phyloP scores from a whole-genome alignment of 352 stramenopile species.

The Thraustochytrium striatum region DNA sequence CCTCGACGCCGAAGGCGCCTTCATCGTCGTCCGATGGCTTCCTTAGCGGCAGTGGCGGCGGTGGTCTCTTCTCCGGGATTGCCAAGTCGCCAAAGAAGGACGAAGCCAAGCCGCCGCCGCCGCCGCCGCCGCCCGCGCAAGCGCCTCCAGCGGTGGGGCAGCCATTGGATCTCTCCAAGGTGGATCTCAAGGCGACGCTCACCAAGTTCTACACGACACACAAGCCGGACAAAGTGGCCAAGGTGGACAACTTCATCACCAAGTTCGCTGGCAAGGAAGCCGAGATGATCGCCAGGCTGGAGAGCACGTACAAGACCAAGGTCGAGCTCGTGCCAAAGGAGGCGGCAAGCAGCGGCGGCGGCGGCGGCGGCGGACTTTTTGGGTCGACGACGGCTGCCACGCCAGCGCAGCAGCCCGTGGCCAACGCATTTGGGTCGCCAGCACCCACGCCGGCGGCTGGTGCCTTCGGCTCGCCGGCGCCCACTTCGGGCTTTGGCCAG shows the following conservation, averaged over 20 bases:
- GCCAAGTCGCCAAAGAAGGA: neutral
- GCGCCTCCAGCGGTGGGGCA: neutral
- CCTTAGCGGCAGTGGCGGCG: neutral
- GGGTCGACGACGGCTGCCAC: neutral
- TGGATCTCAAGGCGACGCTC: conserved; percentile 1
- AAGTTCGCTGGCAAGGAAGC: conserved; percentile 1
- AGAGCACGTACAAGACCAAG: conserved; percentile 42
- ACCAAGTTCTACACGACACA: conserved; percentile 21
- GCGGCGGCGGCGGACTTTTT: neutral
- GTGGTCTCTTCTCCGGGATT: neutral
- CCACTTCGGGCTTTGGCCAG: conserved; percentile 10
- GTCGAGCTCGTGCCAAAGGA: conserved; percentile 16
- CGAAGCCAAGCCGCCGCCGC: neutral
- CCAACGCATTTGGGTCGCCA: neutral
- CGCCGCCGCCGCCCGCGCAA: neutral
- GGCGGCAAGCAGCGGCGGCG: neutral
- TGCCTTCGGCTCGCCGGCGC: neutral
- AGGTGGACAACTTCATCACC: conserved; percentile 12
- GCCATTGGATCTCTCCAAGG: neutral
- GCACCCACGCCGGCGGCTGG: neutral
- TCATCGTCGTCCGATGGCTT: neutral
- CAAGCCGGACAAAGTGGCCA: conserved; percentile 23
- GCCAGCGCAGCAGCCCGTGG: neutral
- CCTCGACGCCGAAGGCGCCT: neutral
- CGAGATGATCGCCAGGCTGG: neutral